Evolutionary conservation across 805 yeast genomes (phyloP).

Genomic region (Isabelozyma heimii): DNA sequence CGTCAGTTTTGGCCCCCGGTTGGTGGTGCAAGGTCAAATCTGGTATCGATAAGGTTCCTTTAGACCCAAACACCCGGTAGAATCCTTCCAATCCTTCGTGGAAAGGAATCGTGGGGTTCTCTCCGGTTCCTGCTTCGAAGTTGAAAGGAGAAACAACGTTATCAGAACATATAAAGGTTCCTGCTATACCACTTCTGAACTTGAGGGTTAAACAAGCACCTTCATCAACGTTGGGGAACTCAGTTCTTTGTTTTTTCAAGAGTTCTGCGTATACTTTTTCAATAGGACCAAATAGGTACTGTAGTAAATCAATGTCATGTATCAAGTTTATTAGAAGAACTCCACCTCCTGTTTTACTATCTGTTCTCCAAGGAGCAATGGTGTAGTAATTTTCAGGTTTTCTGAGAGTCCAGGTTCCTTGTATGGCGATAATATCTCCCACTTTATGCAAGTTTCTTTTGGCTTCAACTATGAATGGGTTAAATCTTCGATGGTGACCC

Average conservation of each 20-base stretch:
- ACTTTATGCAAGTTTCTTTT: conserved; percentile 24
- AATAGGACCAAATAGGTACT: conserved; percentile 37
- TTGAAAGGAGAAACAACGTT: conserved; percentile 37
- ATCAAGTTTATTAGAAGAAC: conserved; percentile 35
- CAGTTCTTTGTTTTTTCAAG: conserved; percentile 24
- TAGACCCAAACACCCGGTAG: conserved; percentile 37
- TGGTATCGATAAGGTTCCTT: conserved; percentile 37
- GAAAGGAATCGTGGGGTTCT: conserved; percentile 34
- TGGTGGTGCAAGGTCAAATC: conserved; percentile 34
- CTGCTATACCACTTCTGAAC: conserved; percentile 30
- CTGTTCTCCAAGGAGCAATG: conserved; percentile 32
- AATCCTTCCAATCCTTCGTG: conserved; percentile 27
- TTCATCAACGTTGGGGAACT: conserved; percentile 31
- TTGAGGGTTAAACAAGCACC: conserved; percentile 34
- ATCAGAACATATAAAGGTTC: conserved; percentile 37
- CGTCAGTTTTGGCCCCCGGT: conserved; percentile 3
- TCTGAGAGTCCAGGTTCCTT: conserved; percentile 37
- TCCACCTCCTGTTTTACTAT: conserved; percentile 30
- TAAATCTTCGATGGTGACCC: conserved; percentile 42
- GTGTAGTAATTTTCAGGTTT: conserved; percentile 34
- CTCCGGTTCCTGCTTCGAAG: conserved; percentile 39
- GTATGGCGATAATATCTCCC: conserved; percentile 34
- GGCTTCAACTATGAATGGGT: conserved; percentile 35
- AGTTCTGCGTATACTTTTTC: conserved; percentile 35
- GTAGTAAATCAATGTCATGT: conserved; percentile 38